These are phyloP conservation scores for Tremella mesenterica DNA, from an alignment of 768 basidiomycete species.

Conservation along the genomic window DNA sequence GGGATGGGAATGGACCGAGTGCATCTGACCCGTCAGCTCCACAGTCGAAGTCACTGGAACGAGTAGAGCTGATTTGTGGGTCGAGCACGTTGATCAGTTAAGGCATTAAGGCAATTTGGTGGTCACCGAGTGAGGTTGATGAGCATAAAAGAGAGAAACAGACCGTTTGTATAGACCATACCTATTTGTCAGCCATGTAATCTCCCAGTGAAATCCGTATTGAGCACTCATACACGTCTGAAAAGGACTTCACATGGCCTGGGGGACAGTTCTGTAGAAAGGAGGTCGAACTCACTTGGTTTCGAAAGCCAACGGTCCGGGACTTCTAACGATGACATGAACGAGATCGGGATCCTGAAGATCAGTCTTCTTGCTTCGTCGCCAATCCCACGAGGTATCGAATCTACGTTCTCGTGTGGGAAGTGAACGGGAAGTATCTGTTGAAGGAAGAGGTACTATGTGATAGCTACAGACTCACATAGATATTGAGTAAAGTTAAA, in stretches of 20 bases:
- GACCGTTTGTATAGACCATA: slow-evolving; percentile 41
- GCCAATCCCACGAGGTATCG: background rate
- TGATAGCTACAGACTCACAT: slow-evolving; percentile 19
- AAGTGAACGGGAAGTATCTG: background rate
- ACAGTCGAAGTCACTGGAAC: background rate
- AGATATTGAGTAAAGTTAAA: slow-evolving; percentile 37
- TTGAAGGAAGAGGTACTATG: background rate
- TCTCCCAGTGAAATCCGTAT: background rate
- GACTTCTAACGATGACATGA: slow-evolving; percentile 22
- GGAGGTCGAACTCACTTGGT: slow-evolving; percentile 40
- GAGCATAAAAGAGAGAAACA: too few relatives aligned
- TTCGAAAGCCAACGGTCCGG: slow-evolving; percentile 39
- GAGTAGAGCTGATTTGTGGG: too few relatives aligned
- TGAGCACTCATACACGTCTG: background rate
- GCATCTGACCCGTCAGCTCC: slow-evolving; percentile 25
- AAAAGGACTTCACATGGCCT: background rate
- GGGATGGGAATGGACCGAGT: slow-evolving; percentile 28
- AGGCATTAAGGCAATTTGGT: background rate
- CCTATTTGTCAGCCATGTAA: slow-evolving; percentile 12
- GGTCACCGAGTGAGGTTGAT: background rate
- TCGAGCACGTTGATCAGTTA: too few relatives aligned
- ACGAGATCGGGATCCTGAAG: slow-evolving; percentile 33
- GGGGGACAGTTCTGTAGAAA: too few relatives aligned
- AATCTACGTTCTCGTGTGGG: background rate
- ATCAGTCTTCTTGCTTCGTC: background rate